A percentile compares a stretch with the other conserved stretches of the same genome.
Conservation (phyloP, 176 grass and related monocot species). For the Triticum monococcum region DNA sequence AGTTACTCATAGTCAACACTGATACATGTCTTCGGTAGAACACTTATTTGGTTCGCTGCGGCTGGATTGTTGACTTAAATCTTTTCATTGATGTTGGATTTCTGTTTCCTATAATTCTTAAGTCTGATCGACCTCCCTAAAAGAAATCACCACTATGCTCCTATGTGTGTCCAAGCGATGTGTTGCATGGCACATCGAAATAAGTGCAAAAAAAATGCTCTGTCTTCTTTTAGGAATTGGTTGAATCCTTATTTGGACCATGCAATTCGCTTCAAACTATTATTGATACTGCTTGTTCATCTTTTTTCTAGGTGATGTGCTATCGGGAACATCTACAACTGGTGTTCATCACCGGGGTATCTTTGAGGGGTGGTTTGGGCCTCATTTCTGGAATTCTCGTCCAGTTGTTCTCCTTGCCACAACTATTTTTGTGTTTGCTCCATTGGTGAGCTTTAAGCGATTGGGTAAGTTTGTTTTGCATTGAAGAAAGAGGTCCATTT, state of each 20-base stretch:
- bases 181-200: neutral
- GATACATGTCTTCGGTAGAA: neutral
- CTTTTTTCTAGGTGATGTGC: conserved; percentile 66
- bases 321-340: conserved; percentile 87
- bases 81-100: neutral
- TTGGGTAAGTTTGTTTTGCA: conserved; percentile 55
- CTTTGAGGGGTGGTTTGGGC: conserved; percentile 92
- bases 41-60: neutral
- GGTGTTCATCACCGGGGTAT: conserved; percentile 74
- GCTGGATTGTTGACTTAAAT: neutral
- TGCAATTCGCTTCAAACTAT: neutral
- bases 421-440: conserved; percentile 75
- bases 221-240: neutral
- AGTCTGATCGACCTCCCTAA: neutral
- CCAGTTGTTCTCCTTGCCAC: conserved; percentile 66
- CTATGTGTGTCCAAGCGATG: neutral
- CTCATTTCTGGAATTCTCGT: conserved; percentile 73
- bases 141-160: neutral
- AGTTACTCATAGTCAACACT: neutral
- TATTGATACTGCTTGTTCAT: neutral
- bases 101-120: neutral
- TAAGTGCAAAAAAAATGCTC: neutral
- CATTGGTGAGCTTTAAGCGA: conserved; percentile 78
- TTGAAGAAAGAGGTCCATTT: neutral
- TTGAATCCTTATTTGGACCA: neutral